Base-by-base conservation (phyloP, 345 rosid genomes). In the Hibiscus trionum region DNA sequence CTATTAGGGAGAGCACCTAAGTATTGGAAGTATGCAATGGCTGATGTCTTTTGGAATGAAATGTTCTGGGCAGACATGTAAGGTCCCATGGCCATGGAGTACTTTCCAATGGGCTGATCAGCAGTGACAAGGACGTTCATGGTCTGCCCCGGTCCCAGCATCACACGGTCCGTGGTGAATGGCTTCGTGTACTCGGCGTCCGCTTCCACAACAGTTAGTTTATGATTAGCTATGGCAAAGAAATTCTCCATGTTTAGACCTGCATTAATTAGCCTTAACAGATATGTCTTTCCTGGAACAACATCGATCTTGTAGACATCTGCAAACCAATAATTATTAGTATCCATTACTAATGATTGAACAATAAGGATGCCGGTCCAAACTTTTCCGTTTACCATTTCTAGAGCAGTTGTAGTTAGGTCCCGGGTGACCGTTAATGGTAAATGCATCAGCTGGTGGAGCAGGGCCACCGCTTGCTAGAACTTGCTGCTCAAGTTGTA, bases 101-200 rank as follows among this genome's bases (percentile, higher is more conserved):
- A 88, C 79, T 67, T 87, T 78, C 87, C 91, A 7, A 79, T 77
- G 37, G 86, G 72, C 77, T 93, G 96, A 83, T 93, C 88, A 5
- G 96, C 91, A 4, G 89, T 81, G 77, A 93, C 87, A 3, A 93
- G 91, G 70, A 93, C 87, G 69, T 83, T 90, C 81, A 90, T 84
- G 3, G 98, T 93, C 83, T 93, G 98, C 31, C 96, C 98, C 1
- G 96, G 96, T 66, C 88, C 96, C 14, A 90, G 83, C 98, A 93
- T 93, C 75, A 93, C 90, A 0, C 77, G 84, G 72, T 83, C 86
- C 1, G 91, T 87, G 50, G 80, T 61, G 79, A 84, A 90, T 37
- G 96, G 91, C 78, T 93, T 87, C 6, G 91, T 87, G 89, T 90
- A 93, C 69, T 85, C 91, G 11, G 89, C 93, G 75, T 93, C 96